Conservation (phyloP, 106 monocot genomes). For the Acorus gramineus region DNA sequence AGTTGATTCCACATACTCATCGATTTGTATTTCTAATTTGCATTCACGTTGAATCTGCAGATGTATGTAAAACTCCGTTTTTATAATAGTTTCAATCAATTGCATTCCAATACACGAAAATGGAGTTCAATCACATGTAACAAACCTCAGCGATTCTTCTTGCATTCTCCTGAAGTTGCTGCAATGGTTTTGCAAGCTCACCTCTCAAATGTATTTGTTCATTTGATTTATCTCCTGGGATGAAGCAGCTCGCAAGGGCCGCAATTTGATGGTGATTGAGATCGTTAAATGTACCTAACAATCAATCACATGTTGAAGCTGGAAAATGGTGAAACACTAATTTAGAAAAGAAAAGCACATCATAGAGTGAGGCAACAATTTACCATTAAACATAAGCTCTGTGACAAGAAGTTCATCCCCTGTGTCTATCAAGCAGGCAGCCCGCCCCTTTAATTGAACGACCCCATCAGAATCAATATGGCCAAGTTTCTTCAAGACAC, state of each 20-base stretch:
- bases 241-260: conserved; percentile 92
- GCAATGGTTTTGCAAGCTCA: conserved; percentile 82
- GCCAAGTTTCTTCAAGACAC: conserved; percentile 93
- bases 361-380: neutral
- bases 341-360: neutral
- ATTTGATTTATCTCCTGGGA: conserved; percentile 95
- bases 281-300: conserved; percentile 92
- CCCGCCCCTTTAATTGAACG: conserved; percentile 87
- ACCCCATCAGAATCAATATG: conserved; percentile 97
- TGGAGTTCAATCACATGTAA: conserved; percentile 3
- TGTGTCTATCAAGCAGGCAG: conserved; percentile 97
- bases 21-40: conserved; percentile 91
- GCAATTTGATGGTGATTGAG: conserved; percentile 92
- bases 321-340: neutral
- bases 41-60: conserved; percentile 91
- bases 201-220: conserved; percentile 80
- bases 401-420: conserved; percentile 97
- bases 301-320: neutral
- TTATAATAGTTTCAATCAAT: no score
- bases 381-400: conserved; percentile 98
- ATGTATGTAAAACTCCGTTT: neutral
- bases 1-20: conserved; percentile 96
- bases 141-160: conserved; percentile 92
- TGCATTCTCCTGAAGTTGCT: conserved; percentile 93
- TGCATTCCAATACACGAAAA: neutral